These are phyloP conservation scores for Escallonia herrerae DNA, from an alignment of 129 eudicot genomes.

Conservation along the genomic window DNA sequence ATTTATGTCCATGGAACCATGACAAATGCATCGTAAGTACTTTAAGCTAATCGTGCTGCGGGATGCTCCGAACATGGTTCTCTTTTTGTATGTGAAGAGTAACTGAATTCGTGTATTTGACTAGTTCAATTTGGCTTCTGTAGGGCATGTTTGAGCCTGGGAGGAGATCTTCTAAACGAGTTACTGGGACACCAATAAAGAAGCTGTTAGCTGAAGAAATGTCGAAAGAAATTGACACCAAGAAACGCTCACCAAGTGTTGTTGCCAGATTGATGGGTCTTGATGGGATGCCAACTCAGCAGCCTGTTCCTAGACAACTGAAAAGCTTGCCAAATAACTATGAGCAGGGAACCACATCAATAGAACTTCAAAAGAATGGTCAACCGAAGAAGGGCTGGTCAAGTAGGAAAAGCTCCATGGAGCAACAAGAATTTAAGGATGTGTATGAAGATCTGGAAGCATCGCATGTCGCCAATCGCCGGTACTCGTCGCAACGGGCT, in stretches of 20 bases:
- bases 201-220: conserved; percentile 72
- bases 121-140: conserved; percentile 10
- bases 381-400: conserved; percentile 20
- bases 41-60: too few species aligned
- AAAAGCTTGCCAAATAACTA: conserved; percentile 33
- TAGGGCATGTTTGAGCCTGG: conserved; percentile 41
- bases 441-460: conserved; percentile 80
- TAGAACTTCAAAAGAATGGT: conserved; percentile 18
- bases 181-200: conserved; percentile 60
- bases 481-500: conserved; percentile 27
- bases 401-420: conserved; percentile 28
- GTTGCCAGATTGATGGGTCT: conserved; percentile 87
- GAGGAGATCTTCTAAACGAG: conserved; percentile 32
- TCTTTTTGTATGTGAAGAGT: not conserved
- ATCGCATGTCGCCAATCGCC: conserved; percentile 35
- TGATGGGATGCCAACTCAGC: conserved; percentile 66
- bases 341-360: conserved; percentile 17
- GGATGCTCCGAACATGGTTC: not conserved
- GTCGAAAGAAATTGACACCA: conserved; percentile 52
- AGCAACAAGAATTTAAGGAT: conserved; percentile 60
- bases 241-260: conserved; percentile 51
- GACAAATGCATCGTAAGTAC: too few species aligned
- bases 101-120: conserved; percentile 6
- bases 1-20: not conserved
- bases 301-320: conserved; percentile 40